phyloP scores from a whole-genome alignment of 1,139 yeast species.

The Geotrichum carabidarum region DNA sequence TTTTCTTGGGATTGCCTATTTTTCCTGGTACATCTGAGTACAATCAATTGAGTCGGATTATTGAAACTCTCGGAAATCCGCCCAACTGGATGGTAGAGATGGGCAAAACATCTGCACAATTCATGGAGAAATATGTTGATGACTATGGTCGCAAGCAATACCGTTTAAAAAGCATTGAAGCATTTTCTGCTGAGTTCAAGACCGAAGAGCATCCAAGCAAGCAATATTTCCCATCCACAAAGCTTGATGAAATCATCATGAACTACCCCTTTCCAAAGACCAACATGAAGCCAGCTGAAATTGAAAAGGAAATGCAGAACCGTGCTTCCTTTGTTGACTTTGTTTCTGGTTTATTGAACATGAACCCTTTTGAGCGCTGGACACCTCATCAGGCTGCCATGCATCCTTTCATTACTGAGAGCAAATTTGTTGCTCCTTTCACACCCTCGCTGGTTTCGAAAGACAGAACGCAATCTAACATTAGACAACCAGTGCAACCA shows the following conservation, averaged over 20 bases:
- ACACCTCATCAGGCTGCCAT: slow-evolving; percentile 92
- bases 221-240: slow-evolving; percentile 70
- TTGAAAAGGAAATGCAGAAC: slow-evolving; percentile 59
- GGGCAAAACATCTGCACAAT: slow-evolving; percentile 77
- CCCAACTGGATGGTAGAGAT: slow-evolving; percentile 96
- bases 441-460: slow-evolving; percentile 27
- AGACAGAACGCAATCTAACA: slow-evolving; percentile 29
- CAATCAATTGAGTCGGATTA: slow-evolving; percentile 78
- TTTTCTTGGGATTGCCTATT: slow-evolving; percentile 86
- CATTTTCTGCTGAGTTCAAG: slow-evolving; percentile 53
- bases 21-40: slow-evolving; percentile 95
- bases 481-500: slow-evolving; percentile 36
- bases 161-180: slow-evolving; percentile 51
- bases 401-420: slow-evolving; percentile 76
- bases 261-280: slow-evolving; percentile 70
- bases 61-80: slow-evolving; percentile 79
- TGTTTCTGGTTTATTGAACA: slow-evolving; percentile 65
- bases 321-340: slow-evolving; percentile 72
- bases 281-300: slow-evolving; percentile 57
- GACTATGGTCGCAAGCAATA: slow-evolving; percentile 41
- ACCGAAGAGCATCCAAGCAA: slow-evolving; percentile 76
- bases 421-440: slow-evolving; percentile 36
- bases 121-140: slow-evolving; percentile 48
- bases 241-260: slow-evolving; percentile 66
- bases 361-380: slow-evolving; percentile 91